Percentiles rank a stretch among this genome's conserved stretches.
phyloP scores from a whole-genome alignment of 1,284 basidiomycete species.

The Vanrija sp. region DNA sequence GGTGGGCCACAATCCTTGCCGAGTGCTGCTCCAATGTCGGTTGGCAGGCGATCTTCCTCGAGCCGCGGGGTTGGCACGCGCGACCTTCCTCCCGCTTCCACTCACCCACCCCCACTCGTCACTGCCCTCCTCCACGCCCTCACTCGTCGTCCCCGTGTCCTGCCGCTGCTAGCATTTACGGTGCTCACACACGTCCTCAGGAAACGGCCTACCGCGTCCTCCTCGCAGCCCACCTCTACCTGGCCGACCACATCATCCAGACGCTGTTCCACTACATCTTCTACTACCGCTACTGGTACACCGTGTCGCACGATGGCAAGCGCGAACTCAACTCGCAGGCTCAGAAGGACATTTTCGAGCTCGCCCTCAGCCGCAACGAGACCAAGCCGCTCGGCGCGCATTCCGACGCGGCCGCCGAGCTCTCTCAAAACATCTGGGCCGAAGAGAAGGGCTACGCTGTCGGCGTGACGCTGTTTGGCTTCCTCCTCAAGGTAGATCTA shows the following conservation, averaged over 20 bases:
- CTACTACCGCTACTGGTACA: slow-evolving; percentile 81
- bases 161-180: no score
- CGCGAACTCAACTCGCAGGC: slow-evolving; percentile 75
- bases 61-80: no score
- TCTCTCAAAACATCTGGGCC: slow-evolving; percentile 80
- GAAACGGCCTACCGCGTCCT: slow-evolving; percentile 79
- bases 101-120: no score
- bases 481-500: slow-evolving; percentile 75
- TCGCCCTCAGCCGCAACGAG: slow-evolving; percentile 44
- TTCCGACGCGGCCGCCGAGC: slow-evolving; percentile 53
- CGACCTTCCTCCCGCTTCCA: no score
- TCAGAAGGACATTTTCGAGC: slow-evolving; percentile 70
- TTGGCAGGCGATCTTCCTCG: no score
- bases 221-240: slow-evolving; percentile 88
- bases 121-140: no score
- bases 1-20: no score
- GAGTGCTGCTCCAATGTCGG: no score
- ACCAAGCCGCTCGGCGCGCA: slow-evolving; percentile 48
- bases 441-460: slow-evolving; percentile 79
- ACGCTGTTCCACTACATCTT: slow-evolving; percentile 90
- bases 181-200: slow-evolving; percentile 50
- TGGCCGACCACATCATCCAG: slow-evolving; percentile 87
- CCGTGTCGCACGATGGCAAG: slow-evolving; percentile 83
- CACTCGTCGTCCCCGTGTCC: no score
- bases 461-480: slow-evolving; percentile 71